phyloP scores from a whole-genome alignment of 2,329 filamentous ascomycete genomes.

The Fusarium miscanthi region DNA sequence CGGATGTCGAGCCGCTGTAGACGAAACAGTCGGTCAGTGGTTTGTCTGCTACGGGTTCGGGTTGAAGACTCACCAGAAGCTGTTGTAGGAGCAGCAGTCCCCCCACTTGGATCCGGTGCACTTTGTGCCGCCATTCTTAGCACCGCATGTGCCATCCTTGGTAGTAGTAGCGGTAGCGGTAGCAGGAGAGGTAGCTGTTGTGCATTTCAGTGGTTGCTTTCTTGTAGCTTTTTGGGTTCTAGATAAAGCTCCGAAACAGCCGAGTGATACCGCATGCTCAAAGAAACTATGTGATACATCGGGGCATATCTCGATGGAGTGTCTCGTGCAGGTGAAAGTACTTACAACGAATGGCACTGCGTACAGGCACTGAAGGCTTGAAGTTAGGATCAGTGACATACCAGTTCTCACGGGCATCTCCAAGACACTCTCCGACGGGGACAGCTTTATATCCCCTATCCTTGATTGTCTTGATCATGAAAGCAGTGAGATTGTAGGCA shows the following conservation, averaged over 20 bases:
- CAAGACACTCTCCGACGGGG: conserved; percentile 67
- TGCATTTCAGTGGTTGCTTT: neutral
- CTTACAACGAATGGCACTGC: neutral
- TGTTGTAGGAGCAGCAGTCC: conserved; percentile 53
- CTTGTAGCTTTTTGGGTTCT: neutral
- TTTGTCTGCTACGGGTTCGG: too few species aligned
- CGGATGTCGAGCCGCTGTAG: conserved; percentile 11
- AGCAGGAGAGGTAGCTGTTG: neutral
- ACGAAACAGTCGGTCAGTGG: neutral
- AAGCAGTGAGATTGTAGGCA: conserved; percentile 53
- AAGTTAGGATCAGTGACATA: conserved; percentile 52
- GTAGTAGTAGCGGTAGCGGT: conserved; percentile 6
- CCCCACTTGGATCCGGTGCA: conserved; percentile 51
- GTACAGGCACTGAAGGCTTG: conserved; percentile 33
- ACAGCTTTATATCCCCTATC: conserved; percentile 58
- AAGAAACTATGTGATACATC: neutral
- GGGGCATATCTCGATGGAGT: neutral
- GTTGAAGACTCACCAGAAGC: conserved; percentile 47
- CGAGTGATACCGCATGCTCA: neutral
- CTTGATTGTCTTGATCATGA: conserved; percentile 56
- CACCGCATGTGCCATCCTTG: conserved; percentile 51
- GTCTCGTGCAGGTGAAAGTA: neutral
- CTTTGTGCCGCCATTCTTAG: conserved; percentile 38
- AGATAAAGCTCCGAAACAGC: neutral
- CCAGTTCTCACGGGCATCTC: conserved; percentile 61